A percentile compares a stretch with the other conserved stretches of the same genome.
Conservation (phyloP, 768 basidiomycete genomes). For the Asterophora lycoperdoides region DNA sequence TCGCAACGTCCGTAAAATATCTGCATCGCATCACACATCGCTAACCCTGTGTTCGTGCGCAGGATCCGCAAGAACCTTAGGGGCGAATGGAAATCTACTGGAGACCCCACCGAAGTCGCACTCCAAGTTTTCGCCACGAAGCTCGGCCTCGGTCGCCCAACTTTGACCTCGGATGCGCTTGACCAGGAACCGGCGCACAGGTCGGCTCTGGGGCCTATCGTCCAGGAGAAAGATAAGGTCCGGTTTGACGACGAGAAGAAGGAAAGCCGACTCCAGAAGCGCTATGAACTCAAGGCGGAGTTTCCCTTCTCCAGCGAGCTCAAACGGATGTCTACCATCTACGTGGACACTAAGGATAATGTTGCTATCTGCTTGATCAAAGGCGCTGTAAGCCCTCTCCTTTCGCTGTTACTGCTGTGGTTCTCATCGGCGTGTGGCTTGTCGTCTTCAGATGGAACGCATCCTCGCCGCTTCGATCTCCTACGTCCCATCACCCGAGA, state of each 20-base stretch:
- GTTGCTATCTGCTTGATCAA: slow-evolving; percentile 28
- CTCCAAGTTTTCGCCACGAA: slow-evolving; percentile 52
- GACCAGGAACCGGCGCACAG: slow-evolving; percentile 15
- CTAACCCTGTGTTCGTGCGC: background rate
- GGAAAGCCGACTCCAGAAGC: slow-evolving; percentile 14
- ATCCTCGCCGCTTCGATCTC: slow-evolving; percentile 44
- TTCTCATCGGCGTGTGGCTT: background rate
- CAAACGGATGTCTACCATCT: slow-evolving; percentile 47
- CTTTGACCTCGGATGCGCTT: slow-evolving; percentile 22
- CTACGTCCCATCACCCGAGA: slow-evolving; percentile 27
- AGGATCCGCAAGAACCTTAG: slow-evolving; percentile 35
- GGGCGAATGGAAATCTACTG: slow-evolving; percentile 44
- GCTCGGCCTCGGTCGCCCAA: slow-evolving; percentile 37
- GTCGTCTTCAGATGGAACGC: slow-evolving; percentile 32
- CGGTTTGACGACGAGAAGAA: slow-evolving; percentile 17
- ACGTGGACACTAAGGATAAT: slow-evolving; percentile 25
- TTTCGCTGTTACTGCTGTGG: background rate
- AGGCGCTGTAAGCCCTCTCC: slow-evolving; percentile 29
- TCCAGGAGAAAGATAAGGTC: slow-evolving; percentile 23
- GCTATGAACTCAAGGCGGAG: slow-evolving; percentile 32
- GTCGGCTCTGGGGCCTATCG: slow-evolving; percentile 25
- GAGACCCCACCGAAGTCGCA: slow-evolving; percentile 56
- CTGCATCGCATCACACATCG: background rate
- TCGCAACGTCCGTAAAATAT: slow-evolving; percentile 3
- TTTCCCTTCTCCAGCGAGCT: slow-evolving; percentile 48